Conservation (phyloP, 441 rosid genomes). For the Daphne laureola region DNA sequence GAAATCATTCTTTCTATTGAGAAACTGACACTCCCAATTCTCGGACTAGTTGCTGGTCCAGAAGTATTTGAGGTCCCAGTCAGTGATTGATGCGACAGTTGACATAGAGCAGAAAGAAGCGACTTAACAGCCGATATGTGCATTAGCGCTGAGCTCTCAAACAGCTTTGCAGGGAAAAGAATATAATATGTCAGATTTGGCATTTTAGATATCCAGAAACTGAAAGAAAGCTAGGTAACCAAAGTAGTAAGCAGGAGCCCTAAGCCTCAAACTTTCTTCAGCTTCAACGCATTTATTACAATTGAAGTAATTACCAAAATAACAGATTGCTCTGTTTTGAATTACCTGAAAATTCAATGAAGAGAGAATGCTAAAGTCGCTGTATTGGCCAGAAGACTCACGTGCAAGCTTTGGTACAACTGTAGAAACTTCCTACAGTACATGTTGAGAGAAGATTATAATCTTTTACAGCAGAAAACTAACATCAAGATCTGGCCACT, state of each 20-base stretch:
- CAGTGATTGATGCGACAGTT: conserved; percentile 87
- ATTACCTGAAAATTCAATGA: conserved; percentile 96
- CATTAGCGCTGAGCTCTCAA: conserved; percentile 99
- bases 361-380: conserved; percentile 83
- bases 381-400: conserved; percentile 79
- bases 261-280: not conserved
- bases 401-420: conserved; percentile 73
- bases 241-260: not conserved
- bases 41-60: conserved; percentile 73
- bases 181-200: conserved; percentile 27
- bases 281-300: too few relatives aligned
- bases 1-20: conserved; percentile 97
- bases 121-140: conserved; percentile 92
- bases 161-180: conserved; percentile 56
- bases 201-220: conserved; percentile 17
- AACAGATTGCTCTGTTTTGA: too few relatives aligned
- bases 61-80: conserved; percentile 58
- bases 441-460: conserved; percentile 9
- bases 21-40: conserved; percentile 77
- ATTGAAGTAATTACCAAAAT: too few relatives aligned
- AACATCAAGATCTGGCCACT: too few relatives aligned
- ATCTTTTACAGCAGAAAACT: not conserved
- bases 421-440: conserved; percentile 67
- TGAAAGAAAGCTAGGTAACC: conserved; percentile 1
- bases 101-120: conserved; percentile 83